A percentile compares a stretch with the other conserved stretches of the same genome.
These are phyloP conservation scores for Globisporangium nagaii DNA, from an alignment of 352 stramenopile genomes.

Conservation along the genomic window DNA sequence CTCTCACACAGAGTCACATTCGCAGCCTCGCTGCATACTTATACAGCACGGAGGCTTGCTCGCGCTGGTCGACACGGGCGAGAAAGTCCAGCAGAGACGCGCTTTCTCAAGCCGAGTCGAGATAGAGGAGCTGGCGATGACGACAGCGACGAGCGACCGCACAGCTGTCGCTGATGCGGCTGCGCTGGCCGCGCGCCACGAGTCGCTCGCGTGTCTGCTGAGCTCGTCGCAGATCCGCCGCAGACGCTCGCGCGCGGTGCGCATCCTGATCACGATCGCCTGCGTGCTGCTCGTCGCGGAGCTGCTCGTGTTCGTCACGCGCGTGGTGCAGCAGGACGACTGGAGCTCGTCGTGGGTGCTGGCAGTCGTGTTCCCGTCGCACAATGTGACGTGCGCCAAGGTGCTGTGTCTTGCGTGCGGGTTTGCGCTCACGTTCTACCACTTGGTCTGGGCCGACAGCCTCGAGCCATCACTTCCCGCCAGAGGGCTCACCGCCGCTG, in stretches of 20 bases:
- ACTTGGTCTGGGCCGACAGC: constrained; percentile 14
- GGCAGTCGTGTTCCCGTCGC: constrained; percentile 39
- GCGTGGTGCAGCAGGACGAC: not conserved
- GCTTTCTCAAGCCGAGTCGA: not conserved
- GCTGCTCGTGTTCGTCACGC: not conserved
- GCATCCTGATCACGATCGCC: constrained; percentile 5
- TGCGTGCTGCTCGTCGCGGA: not conserved
- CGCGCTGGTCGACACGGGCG: too few relatives aligned
- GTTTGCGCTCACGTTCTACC: constrained; percentile 33
- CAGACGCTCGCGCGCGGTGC: constrained; percentile 7
- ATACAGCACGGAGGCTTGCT: too few relatives aligned
- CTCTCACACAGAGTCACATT: too few relatives aligned
- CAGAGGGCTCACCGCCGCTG: not conserved
- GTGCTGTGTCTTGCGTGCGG: constrained; percentile 27
- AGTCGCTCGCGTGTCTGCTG: not conserved
- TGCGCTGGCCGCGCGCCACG: not conserved
- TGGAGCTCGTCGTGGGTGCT: constrained; percentile 23
- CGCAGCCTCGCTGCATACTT: too few relatives aligned
- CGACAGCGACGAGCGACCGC: not conserved
- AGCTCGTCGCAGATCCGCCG: constrained; percentile 1
- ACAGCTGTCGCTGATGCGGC: not conserved
- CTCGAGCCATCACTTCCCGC: not conserved
- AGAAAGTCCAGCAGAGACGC: too few relatives aligned
- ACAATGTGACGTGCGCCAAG: constrained; percentile 38
- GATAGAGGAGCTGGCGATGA: not conserved